Percentiles rank a stretch among this genome's conserved stretches.
These are phyloP conservation scores for Acanthamoeba sp. DNA, from an alignment of 208 protist species.

Conservation along the genomic window DNA sequence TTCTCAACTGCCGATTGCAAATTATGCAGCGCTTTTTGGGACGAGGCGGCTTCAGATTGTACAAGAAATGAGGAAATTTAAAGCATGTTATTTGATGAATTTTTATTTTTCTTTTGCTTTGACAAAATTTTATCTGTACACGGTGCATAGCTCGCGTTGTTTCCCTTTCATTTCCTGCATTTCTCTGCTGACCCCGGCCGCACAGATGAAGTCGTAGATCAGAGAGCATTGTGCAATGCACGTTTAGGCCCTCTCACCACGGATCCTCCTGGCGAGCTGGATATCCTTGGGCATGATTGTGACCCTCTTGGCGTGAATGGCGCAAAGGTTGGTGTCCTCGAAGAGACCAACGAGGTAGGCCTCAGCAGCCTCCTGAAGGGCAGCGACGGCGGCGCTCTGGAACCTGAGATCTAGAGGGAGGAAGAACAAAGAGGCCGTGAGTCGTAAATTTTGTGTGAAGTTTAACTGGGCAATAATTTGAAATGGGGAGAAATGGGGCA, in stretches of 20 bases:
- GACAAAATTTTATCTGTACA: conserved; percentile 12
- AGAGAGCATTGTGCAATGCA: background rate
- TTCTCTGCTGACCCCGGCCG: too few relatives aligned
- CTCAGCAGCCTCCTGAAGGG: conserved; percentile 97
- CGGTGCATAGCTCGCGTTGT: background rate
- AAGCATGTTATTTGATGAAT: background rate
- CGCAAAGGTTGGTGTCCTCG: conserved; percentile 94
- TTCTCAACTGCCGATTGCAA: too few relatives aligned
- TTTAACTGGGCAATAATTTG: too few relatives aligned
- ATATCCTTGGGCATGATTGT: conserved; percentile 99
- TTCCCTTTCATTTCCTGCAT: background rate
- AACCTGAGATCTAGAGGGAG: conserved; percentile 91
- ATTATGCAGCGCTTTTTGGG: too few relatives aligned
- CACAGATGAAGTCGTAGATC: background rate
- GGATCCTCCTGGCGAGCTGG: conserved; percentile 98
- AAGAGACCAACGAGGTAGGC: conserved; percentile 92
- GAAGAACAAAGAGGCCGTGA: background rate
- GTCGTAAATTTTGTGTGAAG: too few relatives aligned
- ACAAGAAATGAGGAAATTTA: background rate
- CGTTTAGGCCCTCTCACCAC: conserved; percentile 94
- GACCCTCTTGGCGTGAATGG: conserved; percentile 96
- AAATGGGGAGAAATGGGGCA: too few relatives aligned
- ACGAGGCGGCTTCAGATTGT: too few relatives aligned
- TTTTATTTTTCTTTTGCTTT: background rate
- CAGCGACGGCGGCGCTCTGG: conserved; percentile 93